These are phyloP conservation scores for Epichloe glyceriae DNA, from an alignment of 2,329 filamentous ascomycete species.

Conservation along the genomic window DNA sequence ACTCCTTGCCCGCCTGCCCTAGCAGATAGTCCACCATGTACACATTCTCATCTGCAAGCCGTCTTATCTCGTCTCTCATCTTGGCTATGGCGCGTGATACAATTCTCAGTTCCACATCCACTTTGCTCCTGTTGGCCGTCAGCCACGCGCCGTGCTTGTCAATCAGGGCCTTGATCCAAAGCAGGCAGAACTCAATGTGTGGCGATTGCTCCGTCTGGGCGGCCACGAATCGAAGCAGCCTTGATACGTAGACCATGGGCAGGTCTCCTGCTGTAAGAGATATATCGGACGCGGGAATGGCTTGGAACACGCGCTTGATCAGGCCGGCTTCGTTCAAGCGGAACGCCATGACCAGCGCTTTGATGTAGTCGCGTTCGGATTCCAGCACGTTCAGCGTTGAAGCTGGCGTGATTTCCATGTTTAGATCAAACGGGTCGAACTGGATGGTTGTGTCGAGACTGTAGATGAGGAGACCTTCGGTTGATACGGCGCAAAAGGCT, in stretches of 20 bases:
- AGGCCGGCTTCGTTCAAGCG: slow-evolving; percentile 78
- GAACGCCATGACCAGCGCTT: slow-evolving; percentile 94
- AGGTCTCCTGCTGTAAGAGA: slow-evolving; percentile 64
- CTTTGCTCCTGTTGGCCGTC: slow-evolving; percentile 63
- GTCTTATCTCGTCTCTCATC: slow-evolving; percentile 71
- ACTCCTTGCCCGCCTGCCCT: slow-evolving; percentile 30
- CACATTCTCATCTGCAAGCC: slow-evolving; percentile 74
- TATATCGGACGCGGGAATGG: slow-evolving; percentile 63
- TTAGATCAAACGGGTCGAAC: slow-evolving; percentile 94
- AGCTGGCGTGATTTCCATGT: slow-evolving; percentile 83
- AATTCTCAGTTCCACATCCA: slow-evolving; percentile 73
- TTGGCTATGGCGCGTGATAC: slow-evolving; percentile 68
- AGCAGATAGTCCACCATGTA: slow-evolving; percentile 80
- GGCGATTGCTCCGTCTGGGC: slow-evolving; percentile 79
- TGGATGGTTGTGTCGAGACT: slow-evolving; percentile 71
- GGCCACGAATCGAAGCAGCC: slow-evolving; percentile 76
- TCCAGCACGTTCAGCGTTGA: slow-evolving; percentile 61
- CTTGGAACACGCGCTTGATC: slow-evolving; percentile 75
- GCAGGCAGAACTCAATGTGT: slow-evolving; percentile 85
- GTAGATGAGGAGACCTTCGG: slow-evolving; percentile 88
- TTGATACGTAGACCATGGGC: slow-evolving; percentile 74
- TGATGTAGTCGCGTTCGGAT: slow-evolving; percentile 66
- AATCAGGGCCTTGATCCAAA: slow-evolving; percentile 79
- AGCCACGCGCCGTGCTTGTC: slow-evolving; percentile 77
- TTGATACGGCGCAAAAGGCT: slow-evolving; percentile 87